A percentile compares a stretch with the other conserved stretches of the same genome.
Conservation (phyloP, 1,284 basidiomycete species). For the Phellinidium pouzarii region DNA sequence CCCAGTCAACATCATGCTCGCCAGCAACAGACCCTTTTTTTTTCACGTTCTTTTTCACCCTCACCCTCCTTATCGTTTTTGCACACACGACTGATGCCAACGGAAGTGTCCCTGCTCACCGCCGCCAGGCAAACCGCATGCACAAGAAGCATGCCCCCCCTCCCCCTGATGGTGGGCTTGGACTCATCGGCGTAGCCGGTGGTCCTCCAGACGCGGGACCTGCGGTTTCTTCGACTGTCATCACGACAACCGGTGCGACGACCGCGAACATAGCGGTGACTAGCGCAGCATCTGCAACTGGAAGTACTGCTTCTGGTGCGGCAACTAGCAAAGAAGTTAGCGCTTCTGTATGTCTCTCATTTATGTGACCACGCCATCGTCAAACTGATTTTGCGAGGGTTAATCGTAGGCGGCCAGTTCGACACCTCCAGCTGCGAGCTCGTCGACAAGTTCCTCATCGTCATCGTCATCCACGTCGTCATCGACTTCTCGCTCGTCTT, state of each 20-base stretch:
- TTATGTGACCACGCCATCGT: neutral
- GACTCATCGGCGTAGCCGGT: conserved; percentile 18
- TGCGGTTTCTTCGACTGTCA: neutral
- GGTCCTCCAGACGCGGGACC: conserved; percentile 4
- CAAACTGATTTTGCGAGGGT: neutral
- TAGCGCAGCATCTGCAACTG: neutral
- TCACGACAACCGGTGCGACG: neutral
- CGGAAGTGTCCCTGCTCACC: conserved; percentile 29
- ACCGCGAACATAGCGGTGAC: neutral
- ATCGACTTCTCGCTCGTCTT: conserved; percentile 22
- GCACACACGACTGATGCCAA: conserved; percentile 37
- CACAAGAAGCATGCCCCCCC: conserved; percentile 52
- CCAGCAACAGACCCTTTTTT: conserved; percentile 26
- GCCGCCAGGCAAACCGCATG: conserved; percentile 59
- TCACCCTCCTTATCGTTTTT: conserved; percentile 45
- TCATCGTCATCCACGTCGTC: conserved; percentile 11
- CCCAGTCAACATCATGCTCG: conserved; percentile 34
- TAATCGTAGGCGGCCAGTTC: neutral
- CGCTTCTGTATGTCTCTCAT: neutral
- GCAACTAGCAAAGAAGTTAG: neutral
- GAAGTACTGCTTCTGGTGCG: neutral
- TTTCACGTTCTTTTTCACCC: conserved; percentile 55
- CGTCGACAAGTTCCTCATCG: conserved; percentile 19
- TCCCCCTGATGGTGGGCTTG: conserved; percentile 5
- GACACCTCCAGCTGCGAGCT: conserved; percentile 19